Conservation (phyloP, 1,284 basidiomycete genomes). For the Ganoderma lingzhi region DNA sequence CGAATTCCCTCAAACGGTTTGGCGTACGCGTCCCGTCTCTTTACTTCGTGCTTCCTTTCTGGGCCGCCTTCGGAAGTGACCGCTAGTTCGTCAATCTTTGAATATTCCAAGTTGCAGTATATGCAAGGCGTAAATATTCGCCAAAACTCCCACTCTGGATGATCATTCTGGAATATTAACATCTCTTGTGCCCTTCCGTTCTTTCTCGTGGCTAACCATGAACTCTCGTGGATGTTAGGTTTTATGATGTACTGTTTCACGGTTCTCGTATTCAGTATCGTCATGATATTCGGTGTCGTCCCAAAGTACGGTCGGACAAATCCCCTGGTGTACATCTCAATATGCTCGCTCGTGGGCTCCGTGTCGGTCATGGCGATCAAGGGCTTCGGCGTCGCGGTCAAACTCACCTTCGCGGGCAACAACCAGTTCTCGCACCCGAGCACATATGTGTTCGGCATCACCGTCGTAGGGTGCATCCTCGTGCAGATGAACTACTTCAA, state of each 20-base stretch:
- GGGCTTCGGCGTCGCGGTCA: conserved; percentile 96
- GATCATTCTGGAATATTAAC: background rate
- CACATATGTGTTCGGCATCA: conserved; percentile 93
- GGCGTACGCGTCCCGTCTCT: too few relatives aligned
- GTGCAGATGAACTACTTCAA: conserved; percentile 99
- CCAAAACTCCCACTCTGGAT: background rate
- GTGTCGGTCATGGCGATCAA: conserved; percentile 95
- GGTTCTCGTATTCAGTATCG: conserved; percentile 81
- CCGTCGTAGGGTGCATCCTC: conserved; percentile 88
- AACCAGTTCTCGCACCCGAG: conserved; percentile 96
- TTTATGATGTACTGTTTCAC: conserved; percentile 91
- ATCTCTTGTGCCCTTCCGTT: background rate
- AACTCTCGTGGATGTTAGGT: conserved; percentile 51
- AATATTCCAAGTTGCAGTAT: too few relatives aligned
- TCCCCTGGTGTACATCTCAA: conserved; percentile 93
- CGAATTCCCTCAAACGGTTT: too few relatives aligned
- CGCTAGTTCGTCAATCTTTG: too few relatives aligned
- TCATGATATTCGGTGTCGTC: conserved; percentile 90
- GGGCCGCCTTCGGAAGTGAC: too few relatives aligned
- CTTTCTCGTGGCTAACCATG: background rate
- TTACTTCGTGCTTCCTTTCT: too few relatives aligned
- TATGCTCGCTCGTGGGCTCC: conserved; percentile 91
- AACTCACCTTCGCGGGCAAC: conserved; percentile 92
- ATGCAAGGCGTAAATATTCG: too few relatives aligned
- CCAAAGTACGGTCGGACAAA: conserved; percentile 91